Evolutionary conservation across 2,329 filamentous ascomycete species (phyloP).

Genomic region (Karstenula rhodostoma): DNA sequence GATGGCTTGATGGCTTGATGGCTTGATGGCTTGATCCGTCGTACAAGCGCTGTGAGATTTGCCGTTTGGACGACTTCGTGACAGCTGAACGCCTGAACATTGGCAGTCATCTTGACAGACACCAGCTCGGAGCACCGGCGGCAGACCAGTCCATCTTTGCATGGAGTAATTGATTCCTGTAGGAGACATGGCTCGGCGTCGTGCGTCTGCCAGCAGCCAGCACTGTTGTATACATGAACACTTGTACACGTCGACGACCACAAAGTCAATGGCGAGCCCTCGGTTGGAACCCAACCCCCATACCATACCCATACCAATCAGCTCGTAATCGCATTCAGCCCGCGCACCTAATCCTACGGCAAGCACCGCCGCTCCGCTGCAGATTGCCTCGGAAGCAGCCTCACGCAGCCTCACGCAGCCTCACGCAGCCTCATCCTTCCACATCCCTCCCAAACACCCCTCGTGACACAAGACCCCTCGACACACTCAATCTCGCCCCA

Average conservation of each 20-base stretch:
- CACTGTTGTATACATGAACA: neutral
- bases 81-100: neutral
- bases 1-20: too few species aligned
- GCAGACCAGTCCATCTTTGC: neutral
- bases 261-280: neutral
- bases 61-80: neutral
- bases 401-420: slow-evolving; percentile 13
- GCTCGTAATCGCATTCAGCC: neutral
- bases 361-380: neutral
- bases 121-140: too few species aligned
- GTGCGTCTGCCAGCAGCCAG: neutral
- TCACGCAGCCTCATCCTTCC: slow-evolving; percentile 16
- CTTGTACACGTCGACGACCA: neutral
- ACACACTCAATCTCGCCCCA: neutral
- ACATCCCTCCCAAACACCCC: neutral
- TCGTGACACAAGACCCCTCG: slow-evolving; percentile 4
- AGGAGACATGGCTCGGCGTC: neutral
- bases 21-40: too few species aligned
- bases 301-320: neutral
- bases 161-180: neutral
- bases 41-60: neutral
- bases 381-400: neutral
- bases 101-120: neutral
- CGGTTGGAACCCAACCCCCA: neutral
- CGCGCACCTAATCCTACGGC: neutral